These are phyloP conservation scores for Rhododendron vialii DNA, from an alignment of 148 eudicot genomes.

Conservation along the genomic window DNA sequence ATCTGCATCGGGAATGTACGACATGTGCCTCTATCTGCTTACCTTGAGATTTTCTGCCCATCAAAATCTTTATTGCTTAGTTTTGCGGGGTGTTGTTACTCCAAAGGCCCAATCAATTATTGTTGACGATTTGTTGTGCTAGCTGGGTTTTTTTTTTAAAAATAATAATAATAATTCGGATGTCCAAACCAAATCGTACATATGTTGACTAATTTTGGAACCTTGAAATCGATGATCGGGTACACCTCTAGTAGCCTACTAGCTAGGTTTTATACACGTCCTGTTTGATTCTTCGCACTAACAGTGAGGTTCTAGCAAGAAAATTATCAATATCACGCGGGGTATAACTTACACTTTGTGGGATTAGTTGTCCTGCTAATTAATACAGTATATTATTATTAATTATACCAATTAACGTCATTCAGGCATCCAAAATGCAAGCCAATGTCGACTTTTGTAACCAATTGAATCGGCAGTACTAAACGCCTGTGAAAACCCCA, in stretches of 20 bases:
- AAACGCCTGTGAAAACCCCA: background rate
- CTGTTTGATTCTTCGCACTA: background rate
- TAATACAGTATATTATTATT: too few species aligned
- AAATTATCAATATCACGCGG: background rate
- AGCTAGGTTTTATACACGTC: background rate
- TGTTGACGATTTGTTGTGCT: background rate
- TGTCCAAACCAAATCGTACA: too few species aligned
- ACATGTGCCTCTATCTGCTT: slow-evolving; percentile 11
- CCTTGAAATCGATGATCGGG: too few species aligned
- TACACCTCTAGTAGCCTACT: too few species aligned
- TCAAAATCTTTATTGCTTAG: background rate
- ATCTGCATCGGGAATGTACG: slow-evolving; percentile 26
- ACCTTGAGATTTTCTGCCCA: slow-evolving; percentile 4
- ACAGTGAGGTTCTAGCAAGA: background rate
- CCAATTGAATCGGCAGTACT: too few species aligned
- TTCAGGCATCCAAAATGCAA: background rate
- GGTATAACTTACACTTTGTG: background rate
- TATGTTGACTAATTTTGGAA: too few species aligned
- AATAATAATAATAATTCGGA: too few species aligned
- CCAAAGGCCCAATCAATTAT: slow-evolving; percentile 2
- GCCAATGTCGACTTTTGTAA: background rate
- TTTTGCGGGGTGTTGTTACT: background rate
- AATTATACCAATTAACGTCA: too few species aligned
- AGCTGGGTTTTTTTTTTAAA: background rate
- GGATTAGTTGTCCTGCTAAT: background rate